Evolutionary conservation across 2,329 filamentous ascomycete species (phyloP), one percentile per base, ranked within the genome.

Genomic region (Camillea tinctor): DNA sequence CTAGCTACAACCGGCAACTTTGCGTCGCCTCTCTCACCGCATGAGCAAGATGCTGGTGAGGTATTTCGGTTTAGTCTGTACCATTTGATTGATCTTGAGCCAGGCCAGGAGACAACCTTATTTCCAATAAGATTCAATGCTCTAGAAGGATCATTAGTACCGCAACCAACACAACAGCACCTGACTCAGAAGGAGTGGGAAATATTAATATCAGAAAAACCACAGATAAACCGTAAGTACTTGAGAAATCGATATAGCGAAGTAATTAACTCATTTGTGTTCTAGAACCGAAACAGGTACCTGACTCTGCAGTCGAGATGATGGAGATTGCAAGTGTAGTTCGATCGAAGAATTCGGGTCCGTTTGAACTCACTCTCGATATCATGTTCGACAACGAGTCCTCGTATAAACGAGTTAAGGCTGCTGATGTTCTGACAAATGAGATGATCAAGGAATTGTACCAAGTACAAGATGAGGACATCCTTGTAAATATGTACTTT

Each of bases 281-380:
- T 13, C 36, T 26, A 55, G 52, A 36, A 8, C 21, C 19, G n/a
- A 58, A 60, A 23, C 24, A 44, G 23, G 40, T 58, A 6, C 48
- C 48, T 13, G 21, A 49, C 9, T 20, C 40, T 5, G 58, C 60
- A 17, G 21, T 58, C 6, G 30, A 50, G 19, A 57, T 54, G 50
- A 55, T 56, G 24, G 72, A 74, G 15, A 64, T 75, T 23, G 73
- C 73, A 1, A 66, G 63, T 1, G 67, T 76, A 2, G 64, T 76
- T 23, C 72, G 75, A 6, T 73, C 70, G 19, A 80, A 79, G 65
- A 79, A 78, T 53, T 66, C 76, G 0, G 76, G 77, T 0, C 77
- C 77, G 0, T 80, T 71, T 64, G 76, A 80, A 59, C 64, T 79
- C 44, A 79, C 77, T 1, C 69, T 79, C 15, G 77, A 79, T 60